These are phyloP conservation scores for Penicillium egyptiacum DNA, from an alignment of 495 filamentous ascomycete genomes.

Conservation along the genomic window DNA sequence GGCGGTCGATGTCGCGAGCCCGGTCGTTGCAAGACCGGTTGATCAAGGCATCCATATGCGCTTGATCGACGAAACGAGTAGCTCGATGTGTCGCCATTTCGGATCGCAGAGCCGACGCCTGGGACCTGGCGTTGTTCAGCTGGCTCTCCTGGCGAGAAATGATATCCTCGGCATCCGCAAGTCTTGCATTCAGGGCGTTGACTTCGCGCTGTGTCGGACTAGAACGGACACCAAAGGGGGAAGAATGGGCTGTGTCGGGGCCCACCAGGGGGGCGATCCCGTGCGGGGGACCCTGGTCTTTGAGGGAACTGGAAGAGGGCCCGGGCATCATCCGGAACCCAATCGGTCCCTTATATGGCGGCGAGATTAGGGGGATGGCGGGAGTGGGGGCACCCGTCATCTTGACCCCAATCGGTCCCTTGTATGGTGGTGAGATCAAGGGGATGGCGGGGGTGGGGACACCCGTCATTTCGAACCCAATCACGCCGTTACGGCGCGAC, in stretches of 20 bases:
- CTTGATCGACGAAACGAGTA: neutral
- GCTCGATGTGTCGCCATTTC: neutral
- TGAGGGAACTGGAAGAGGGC: neutral
- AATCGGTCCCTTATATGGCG: too few species aligned
- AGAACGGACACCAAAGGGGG: neutral
- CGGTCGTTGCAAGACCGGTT: neutral
- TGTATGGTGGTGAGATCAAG: too few species aligned
- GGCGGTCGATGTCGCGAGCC: neutral
- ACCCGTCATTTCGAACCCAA: neutral
- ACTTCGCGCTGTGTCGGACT: neutral
- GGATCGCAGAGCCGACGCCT: neutral
- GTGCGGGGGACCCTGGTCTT: conserved; percentile 3
- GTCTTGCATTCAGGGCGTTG: neutral
- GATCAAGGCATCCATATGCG: neutral
- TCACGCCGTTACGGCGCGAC: neutral
- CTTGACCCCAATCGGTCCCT: neutral
- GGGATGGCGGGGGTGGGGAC: neutral
- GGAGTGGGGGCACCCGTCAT: too few species aligned
- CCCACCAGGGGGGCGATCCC: conserved; percentile 3
- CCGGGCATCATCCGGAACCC: neutral
- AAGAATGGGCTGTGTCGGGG: conserved; percentile 2
- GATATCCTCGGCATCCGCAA: neutral
- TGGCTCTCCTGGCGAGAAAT: neutral
- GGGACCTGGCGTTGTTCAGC: neutral
- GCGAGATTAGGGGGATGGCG: too few species aligned